These are phyloP conservation scores for Fusarium subtropicale DNA, from an alignment of 2,329 filamentous ascomycete species.

Conservation along the genomic window DNA sequence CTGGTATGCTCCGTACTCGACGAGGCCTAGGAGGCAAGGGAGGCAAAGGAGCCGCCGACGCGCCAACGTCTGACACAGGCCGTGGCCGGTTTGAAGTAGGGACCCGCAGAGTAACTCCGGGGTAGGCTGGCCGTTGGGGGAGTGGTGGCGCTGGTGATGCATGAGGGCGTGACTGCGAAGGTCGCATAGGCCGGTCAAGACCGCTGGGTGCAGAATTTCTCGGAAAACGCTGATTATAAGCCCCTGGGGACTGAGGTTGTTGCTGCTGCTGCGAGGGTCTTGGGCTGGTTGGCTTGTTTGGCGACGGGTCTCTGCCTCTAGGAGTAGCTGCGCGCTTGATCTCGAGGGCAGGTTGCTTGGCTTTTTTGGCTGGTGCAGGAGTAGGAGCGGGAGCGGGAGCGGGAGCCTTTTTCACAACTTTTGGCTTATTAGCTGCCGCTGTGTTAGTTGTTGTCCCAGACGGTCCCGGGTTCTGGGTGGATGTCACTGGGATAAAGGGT, in stretches of 20 bases:
- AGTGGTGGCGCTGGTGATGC: conserved; percentile 23
- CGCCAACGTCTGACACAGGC: conserved; percentile 42
- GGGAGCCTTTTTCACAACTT: conserved; percentile 34
- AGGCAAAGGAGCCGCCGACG: conserved; percentile 41
- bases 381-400: neutral
- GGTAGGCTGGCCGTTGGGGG: conserved; percentile 30
- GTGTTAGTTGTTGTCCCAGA: conserved; percentile 2
- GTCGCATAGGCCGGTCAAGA: conserved; percentile 11
- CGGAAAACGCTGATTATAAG: conserved; percentile 7
- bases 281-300: conserved; percentile 28
- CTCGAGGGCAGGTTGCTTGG: conserved; percentile 31
- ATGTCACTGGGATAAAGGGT: conserved; percentile 50
- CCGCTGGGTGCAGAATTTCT: conserved; percentile 14
- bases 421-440: conserved; percentile 22
- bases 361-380: conserved; percentile 24
- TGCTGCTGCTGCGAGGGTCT: conserved; percentile 7
- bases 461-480: conserved; percentile 23
- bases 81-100: conserved; percentile 15
- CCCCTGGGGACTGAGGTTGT: conserved; percentile 6
- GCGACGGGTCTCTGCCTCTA: conserved; percentile 43
- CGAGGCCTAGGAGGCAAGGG: conserved; percentile 46
- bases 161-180: conserved; percentile 16
- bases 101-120: conserved; percentile 22
- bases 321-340: conserved; percentile 30
- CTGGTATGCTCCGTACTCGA: conserved; percentile 46